Percentiles rank a stretch among this genome's conserved stretches.
phyloP scores from a whole-genome alignment of 345 rosid genomes.

The Brassica nigra region DNA sequence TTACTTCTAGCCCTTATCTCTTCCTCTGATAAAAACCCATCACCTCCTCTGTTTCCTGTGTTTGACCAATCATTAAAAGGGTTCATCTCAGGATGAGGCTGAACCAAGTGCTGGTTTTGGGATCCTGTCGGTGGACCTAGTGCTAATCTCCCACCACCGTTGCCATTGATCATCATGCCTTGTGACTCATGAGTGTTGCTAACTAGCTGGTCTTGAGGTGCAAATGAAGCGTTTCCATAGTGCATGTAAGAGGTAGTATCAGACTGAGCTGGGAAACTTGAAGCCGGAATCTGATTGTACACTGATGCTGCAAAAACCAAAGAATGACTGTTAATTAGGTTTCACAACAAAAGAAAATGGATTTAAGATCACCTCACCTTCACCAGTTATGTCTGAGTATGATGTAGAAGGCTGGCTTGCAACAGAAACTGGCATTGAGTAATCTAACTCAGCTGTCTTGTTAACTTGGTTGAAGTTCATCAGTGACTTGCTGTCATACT shows the following conservation, averaged over 20 bases:
- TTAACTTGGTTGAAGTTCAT: conserved; percentile 54
- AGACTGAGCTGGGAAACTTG: conserved; percentile 51
- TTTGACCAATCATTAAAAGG: conserved; percentile 56
- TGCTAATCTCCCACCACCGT: conserved; percentile 36
- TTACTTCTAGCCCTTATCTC: conserved; percentile 78
- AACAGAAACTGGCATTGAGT: conserved; percentile 53
- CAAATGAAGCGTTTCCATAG: conserved; percentile 51
- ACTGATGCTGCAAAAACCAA: conserved; percentile 44
- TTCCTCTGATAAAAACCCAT: conserved; percentile 76
- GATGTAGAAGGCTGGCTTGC: conserved; percentile 57
- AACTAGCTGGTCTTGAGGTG: conserved; percentile 51
- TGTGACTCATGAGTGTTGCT: conserved; percentile 34
- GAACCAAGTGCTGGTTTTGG: conserved; percentile 43
- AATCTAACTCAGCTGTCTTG: conserved; percentile 43
- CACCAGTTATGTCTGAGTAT: conserved; percentile 54
- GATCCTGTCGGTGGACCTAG: conserved; percentile 47
- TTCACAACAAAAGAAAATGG: neutral
- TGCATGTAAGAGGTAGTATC: conserved; percentile 50
- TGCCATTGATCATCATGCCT: conserved; percentile 22
- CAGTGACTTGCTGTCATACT: conserved; percentile 85
- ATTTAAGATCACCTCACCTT: conserved; percentile 46
- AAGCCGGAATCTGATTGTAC: conserved; percentile 49
- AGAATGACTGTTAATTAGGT: neutral
- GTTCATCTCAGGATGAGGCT: conserved; percentile 43
- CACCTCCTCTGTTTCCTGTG: conserved; percentile 50